A percentile compares a stretch with the other conserved stretches of the same genome.
phyloP scores from a whole-genome alignment of 495 filamentous ascomycete species.

The Aspergillus sclerotioniger region DNA sequence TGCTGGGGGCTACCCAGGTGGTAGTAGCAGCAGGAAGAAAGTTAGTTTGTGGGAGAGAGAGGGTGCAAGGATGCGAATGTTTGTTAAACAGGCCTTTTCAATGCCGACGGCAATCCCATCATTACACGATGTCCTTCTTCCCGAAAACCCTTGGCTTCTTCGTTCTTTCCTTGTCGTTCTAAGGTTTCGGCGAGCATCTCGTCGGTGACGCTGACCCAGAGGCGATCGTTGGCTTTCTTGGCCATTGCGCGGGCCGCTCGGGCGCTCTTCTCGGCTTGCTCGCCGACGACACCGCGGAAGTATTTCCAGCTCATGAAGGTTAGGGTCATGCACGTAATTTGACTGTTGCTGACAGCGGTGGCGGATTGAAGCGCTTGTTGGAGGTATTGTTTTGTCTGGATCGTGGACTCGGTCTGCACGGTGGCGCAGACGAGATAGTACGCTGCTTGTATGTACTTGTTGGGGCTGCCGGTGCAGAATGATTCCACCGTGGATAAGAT shows the following conservation, averaged over 20 bases:
- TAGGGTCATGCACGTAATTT: conserved; percentile 77
- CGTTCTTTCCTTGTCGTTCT: conserved; percentile 65
- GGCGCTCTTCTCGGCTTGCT: conserved; percentile 87
- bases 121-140: conserved; percentile 46
- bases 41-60: background rate
- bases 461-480: conserved; percentile 64
- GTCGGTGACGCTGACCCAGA: conserved; percentile 86
- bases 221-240: conserved; percentile 65
- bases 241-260: conserved; percentile 72
- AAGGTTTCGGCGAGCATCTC: conserved; percentile 74
- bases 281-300: conserved; percentile 81
- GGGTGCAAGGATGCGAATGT: no score
- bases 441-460: conserved; percentile 71
- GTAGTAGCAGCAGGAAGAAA: conserved; percentile 2
- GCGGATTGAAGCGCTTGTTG: conserved; percentile 61
- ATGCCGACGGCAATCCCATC: conserved; percentile 40
- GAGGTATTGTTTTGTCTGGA: conserved; percentile 77
- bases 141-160: conserved; percentile 54
- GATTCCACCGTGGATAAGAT: conserved; percentile 65
- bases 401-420: conserved; percentile 55
- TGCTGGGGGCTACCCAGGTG: no score
- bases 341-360: conserved; percentile 57
- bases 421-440: conserved; percentile 76
- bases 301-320: conserved; percentile 83
- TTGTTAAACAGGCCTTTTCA: conserved; percentile 33